Conservation (phyloP, 805 yeast genomes). For the Candida pseudofarinosa region DNA sequence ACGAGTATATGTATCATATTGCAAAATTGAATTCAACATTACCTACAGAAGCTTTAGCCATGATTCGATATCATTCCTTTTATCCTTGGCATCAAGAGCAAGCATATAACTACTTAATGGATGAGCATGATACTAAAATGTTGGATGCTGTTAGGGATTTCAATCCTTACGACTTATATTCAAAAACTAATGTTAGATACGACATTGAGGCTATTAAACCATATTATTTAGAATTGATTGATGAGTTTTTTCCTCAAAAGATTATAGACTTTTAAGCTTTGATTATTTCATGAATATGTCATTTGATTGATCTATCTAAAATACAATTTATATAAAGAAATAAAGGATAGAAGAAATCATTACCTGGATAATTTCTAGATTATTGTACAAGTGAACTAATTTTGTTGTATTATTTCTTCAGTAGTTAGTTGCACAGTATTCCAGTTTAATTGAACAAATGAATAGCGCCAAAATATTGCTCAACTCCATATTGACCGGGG, state of each 20-base stretch:
- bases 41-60: slow-evolving; percentile 65
- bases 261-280: slow-evolving; percentile 56
- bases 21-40: slow-evolving; percentile 61
- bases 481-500: slow-evolving; percentile 81
- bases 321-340: background rate
- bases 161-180: slow-evolving; percentile 65
- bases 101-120: slow-evolving; percentile 63
- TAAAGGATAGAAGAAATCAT: background rate
- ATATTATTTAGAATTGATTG: slow-evolving; percentile 59
- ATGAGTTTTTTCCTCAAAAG: slow-evolving; percentile 60
- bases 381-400: too few species aligned
- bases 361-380: too few species aligned
- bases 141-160: slow-evolving; percentile 61
- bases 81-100: slow-evolving; percentile 75
- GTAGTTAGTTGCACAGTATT: too few species aligned
- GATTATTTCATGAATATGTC: background rate
- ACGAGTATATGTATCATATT: slow-evolving; percentile 71
- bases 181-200: slow-evolving; percentile 50
- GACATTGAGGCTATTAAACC: slow-evolving; percentile 50
- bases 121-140: slow-evolving; percentile 57
- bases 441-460: slow-evolving; percentile 27
- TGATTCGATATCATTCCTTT: slow-evolving; percentile 72
- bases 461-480: slow-evolving; percentile 78
- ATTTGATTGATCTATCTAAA: background rate
- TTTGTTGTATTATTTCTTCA: too few species aligned